Base-by-base conservation (phyloP, 1,139 yeast species). In the Nakaseomyces nivariensis region DNA sequence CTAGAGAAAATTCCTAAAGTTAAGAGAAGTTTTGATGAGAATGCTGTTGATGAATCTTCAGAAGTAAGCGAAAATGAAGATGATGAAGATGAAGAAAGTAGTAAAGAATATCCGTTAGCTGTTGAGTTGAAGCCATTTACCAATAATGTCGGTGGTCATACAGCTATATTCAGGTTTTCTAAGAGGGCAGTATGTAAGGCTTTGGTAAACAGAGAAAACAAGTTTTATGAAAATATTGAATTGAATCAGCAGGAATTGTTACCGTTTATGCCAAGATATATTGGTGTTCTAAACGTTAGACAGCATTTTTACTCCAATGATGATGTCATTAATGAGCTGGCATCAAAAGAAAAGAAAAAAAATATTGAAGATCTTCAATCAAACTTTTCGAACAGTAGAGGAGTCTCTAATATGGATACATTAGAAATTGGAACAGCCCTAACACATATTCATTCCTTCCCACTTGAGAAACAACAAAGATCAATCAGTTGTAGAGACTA, bases 91-190 rank as follows among this genome's bases (percentile, higher is more conserved):
- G 59, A 56, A 5, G 60, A 58, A 8, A 61, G 63, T 31, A 60
- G 60, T 9, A 63, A 68, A 5, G 71, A 72, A 37, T 82, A 73
- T 58, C 86, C 89, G 1, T 69, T 82, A 45, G 82, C 96, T 0
- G 96, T 89, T 1, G 96, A 89, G 63, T 70, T 90, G 51, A 79
- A 87, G 48, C 96, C 95, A 1, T 90, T 85, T 69, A 81, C 83
- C 56, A 90, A 92, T 63, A 86, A 86, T 62, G 98, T 94, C 6
- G 99, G 99, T 8, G 99, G 99, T 0, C 99, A 94, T 65, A 92
- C 97, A 0, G 97, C 97, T 1, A 89, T 94, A 45, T 94, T 92
- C 68, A 77, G 92, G 55, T 92, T 92, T 63, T 85, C 95, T 6
- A 85, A 82, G 58, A 74, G 87, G 51, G 97, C 97, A 0, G 96